phyloP scores from a whole-genome alignment of 345 rosid genomes.

The Erucastrum elatum region DNA sequence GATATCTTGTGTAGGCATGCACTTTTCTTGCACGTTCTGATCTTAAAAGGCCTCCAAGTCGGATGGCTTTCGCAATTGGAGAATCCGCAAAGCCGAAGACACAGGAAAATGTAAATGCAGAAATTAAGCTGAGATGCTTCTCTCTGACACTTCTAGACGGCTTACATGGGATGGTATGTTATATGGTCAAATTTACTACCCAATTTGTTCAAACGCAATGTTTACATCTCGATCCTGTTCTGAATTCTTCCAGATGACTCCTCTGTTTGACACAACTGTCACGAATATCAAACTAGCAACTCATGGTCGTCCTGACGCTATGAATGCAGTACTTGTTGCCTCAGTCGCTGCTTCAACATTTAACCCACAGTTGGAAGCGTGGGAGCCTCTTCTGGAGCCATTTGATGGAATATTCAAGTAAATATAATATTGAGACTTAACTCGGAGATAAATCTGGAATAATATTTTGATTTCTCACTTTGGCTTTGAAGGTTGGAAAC shows the following conservation, averaged over 20 bases:
- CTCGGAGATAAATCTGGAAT: conserved; percentile 6
- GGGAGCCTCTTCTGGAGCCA: conserved; percentile 99
- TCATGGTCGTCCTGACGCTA: conserved; percentile 87
- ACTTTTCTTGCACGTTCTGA: conserved; percentile 94
- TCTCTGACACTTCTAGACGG: conserved; percentile 87
- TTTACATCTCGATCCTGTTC: conserved; percentile 18
- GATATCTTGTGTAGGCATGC: conserved; percentile 68
- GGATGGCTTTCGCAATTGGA: conserved; percentile 77
- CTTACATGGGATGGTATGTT: conserved; percentile 85
- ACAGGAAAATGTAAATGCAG: conserved; percentile 79
- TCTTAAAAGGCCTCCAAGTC: conserved; percentile 75
- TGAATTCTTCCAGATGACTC: conserved; percentile 74
- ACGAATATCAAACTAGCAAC: conserved; percentile 94
- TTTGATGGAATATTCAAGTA: conserved; percentile 99
- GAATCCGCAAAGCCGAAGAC: conserved; percentile 88
- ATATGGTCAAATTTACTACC: conserved; percentile 20
- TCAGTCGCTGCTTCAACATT: conserved; percentile 95
- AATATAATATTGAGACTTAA: conserved; percentile 19
- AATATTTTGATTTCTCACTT: conserved; percentile 25
- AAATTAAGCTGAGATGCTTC: conserved; percentile 78
- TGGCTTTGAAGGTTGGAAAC: conserved; percentile 79
- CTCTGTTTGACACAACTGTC: conserved; percentile 80
- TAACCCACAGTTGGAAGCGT: conserved; percentile 89
- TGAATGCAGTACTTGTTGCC: conserved; percentile 91
- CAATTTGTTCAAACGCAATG: conserved; percentile 5